phyloP scores from a whole-genome alignment of 164 flowering plant species.

The Magnolia kwangsiensis region DNA sequence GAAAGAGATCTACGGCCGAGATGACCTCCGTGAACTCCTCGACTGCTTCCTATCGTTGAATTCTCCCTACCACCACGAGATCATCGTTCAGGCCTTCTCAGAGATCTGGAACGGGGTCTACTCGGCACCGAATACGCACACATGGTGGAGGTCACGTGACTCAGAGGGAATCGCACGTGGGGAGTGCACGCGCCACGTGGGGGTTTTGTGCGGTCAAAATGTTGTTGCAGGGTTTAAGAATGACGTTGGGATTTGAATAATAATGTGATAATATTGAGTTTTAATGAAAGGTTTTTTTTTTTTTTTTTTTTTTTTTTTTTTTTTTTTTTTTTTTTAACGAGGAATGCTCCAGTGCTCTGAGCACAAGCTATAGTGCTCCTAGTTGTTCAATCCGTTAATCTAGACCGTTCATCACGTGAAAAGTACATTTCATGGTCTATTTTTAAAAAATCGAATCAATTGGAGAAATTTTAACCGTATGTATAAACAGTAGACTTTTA shows the following conservation, averaged over 20 bases:
- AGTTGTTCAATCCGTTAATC: too few relatives aligned
- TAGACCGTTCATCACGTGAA: too few relatives aligned
- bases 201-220: not conserved
- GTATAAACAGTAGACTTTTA: too few relatives aligned
- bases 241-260: constrained; percentile 45
- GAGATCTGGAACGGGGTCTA: constrained; percentile 56
- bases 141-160: constrained; percentile 25
- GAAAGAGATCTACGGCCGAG: constrained; percentile 48
- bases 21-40: constrained; percentile 56
- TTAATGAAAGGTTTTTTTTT: too few relatives aligned
- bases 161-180: constrained; percentile 12
- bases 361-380: too few relatives aligned
- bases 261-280: too few relatives aligned
- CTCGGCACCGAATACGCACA: constrained; percentile 19
- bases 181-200: constrained; percentile 6
- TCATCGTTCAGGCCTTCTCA: constrained; percentile 50
- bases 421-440: too few relatives aligned
- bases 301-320: too few relatives aligned
- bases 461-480: too few relatives aligned
- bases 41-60: constrained; percentile 58
- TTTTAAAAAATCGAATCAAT: too few relatives aligned
- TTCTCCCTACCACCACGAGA: constrained; percentile 50
- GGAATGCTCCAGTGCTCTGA: too few relatives aligned
- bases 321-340: too few relatives aligned
- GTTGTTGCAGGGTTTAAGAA: constrained; percentile 23